Evolutionary conservation across 768 basidiomycete genomes (phyloP), one percentile per base, ranked within the genome.

Genomic region (Multifurca ochricompacta): DNA sequence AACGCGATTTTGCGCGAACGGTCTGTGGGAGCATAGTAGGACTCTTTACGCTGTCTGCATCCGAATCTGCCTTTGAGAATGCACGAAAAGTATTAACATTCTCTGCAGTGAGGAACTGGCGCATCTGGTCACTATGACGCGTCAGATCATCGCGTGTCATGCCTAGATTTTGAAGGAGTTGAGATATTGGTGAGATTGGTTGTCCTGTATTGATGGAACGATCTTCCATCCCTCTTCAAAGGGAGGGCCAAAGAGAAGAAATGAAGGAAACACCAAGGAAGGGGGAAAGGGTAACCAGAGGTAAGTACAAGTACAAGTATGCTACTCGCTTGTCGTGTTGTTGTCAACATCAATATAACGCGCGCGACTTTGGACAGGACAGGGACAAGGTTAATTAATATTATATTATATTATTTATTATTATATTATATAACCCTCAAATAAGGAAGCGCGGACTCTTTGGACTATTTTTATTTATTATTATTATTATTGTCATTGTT

Each of bases 101-200:
- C 64, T 81, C 76, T 28, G 79, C 69, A 31, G 79, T 82, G 61
- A 87, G 74, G 72, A 87, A 88, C 62, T 81, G 80, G 48, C 86
- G 83, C 87, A 90, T 89, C 67, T 87, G 79, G 70, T 83, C 77
- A 63, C 82, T 87, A 65, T 80, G 84, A 65, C 78, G 75, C 62
- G 74, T 66, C 53, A 90, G 72, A 70, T 89, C 87, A 63, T 86
- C 81, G 68, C 85, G 79, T 60, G 88, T 87, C 64, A 90, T 76
- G 48, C 87, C 86, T 37, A 90, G 75, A 16, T 80, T 80, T 62
- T 79, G 73, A 32, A 90, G 71, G 21, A 90, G 77, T 61, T 82
- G 80, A 30, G 84, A 84, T 27, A 87, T 87, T 32, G 87, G 87
- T 7, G 87, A 89, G 31, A 67, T 51, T 4, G 62, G 61, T 1